phyloP scores from a whole-genome alignment of 2,329 filamentous ascomycete genomes.

The Claviceps lovelessii region DNA sequence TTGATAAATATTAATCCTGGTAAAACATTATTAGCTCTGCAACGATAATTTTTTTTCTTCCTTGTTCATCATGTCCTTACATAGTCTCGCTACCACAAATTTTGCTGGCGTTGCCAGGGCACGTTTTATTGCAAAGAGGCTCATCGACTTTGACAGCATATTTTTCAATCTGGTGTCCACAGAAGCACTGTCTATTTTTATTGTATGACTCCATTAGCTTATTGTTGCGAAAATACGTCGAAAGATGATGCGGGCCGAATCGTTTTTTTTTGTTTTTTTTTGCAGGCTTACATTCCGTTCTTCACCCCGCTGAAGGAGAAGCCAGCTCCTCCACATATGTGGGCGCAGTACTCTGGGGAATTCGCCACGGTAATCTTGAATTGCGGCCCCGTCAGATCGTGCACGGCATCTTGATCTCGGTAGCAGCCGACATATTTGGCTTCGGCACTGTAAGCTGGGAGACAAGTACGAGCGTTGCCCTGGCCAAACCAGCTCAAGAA shows the following conservation, averaged over 20 bases:
- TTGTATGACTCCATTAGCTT: neutral
- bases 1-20: neutral
- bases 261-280: neutral
- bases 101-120: neutral
- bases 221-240: too few relatives aligned
- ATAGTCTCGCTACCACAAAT: neutral
- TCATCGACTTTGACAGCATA: neutral
- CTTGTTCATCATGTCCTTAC: neutral
- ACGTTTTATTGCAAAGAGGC: neutral
- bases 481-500: neutral
- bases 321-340: conserved; percentile 8
- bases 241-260: too few relatives aligned
- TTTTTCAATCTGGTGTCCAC: neutral
- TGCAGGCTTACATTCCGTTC: conserved; percentile 5
- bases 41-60: neutral
- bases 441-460: neutral
- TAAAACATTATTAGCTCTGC: neutral
- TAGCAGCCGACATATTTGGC: neutral
- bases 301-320: conserved; percentile 7
- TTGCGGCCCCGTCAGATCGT: neutral
- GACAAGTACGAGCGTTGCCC: neutral
- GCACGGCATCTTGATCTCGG: neutral
- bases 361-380: neutral
- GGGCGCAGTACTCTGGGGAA: conserved; percentile 7
- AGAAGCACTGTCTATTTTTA: neutral